These are phyloP conservation scores for Ambrosia trifida DNA, from an alignment of 129 eudicot genomes.

Conservation along the genomic window DNA sequence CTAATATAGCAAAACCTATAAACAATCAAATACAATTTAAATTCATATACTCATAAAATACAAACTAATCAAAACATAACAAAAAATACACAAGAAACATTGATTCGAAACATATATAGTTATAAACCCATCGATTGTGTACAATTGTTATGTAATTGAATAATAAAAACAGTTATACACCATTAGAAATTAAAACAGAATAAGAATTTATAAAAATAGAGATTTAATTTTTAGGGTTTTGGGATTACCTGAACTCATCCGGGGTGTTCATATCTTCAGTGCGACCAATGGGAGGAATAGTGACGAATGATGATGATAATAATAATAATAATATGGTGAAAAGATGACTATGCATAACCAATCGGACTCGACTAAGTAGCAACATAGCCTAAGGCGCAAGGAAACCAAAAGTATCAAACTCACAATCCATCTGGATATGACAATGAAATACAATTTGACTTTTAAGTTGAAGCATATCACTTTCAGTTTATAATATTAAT, in stretches of 20 bases:
- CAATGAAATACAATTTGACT: no score
- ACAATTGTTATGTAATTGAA: constrained; percentile 8
- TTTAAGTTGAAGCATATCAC: no score
- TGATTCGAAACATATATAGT: neutral
- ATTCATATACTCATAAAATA: neutral
- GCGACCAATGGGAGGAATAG: constrained; percentile 18
- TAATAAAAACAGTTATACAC: neutral
- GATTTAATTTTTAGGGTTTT: neutral
- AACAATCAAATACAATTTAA: neutral
- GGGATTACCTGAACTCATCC: constrained; percentile 28
- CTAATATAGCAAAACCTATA: constrained; percentile 21
- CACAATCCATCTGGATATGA: no score
- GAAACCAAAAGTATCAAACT: no score
- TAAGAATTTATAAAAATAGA: neutral
- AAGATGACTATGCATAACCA: neutral
- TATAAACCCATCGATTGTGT: neutral
- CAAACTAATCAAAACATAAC: neutral
- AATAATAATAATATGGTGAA: neutral
- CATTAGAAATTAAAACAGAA: neutral
- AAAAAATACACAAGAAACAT: neutral
- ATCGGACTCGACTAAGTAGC: no score
- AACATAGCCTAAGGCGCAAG: no score
- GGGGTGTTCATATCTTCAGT: constrained; percentile 22
- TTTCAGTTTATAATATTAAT: no score
- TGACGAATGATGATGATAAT: no score